A percentile compares a stretch with the other conserved stretches of the same genome.
These are phyloP conservation scores for Acidomyces sp. DNA, from an alignment of 495 filamentous ascomycete genomes.

Conservation along the genomic window DNA sequence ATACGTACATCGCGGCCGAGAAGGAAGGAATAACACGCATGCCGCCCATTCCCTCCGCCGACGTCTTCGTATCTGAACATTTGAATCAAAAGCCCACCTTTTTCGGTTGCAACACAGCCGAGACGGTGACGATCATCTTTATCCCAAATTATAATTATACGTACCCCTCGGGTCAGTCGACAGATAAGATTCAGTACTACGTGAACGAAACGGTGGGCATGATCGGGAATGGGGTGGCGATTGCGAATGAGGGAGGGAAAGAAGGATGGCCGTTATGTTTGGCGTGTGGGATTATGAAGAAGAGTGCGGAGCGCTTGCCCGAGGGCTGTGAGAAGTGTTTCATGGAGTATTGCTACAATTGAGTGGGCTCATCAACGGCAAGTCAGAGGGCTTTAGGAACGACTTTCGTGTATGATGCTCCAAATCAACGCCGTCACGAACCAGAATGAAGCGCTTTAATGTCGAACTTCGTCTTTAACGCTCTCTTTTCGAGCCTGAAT, in stretches of 20 bases:
- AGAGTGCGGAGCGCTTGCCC: conserved; percentile 22
- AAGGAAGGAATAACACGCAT: conserved; percentile 26
- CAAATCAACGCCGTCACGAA: too few species aligned
- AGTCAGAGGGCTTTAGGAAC: too few species aligned
- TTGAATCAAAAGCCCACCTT: conserved; percentile 31
- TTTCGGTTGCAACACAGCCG: conserved; percentile 31
- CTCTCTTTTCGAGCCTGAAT: too few species aligned
- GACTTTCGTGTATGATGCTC: too few species aligned
- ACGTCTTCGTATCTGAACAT: conserved; percentile 25
- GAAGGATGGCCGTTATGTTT: conserved; percentile 28
- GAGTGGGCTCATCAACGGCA: too few species aligned
- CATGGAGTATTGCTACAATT: conserved; percentile 28
- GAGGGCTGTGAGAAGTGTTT: conserved; percentile 30
- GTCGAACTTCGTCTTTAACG: too few species aligned
- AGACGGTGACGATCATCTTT: conserved; percentile 30
- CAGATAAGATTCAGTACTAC: background rate
- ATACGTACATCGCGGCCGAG: conserved; percentile 30
- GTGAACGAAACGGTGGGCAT: background rate
- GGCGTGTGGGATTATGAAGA: conserved; percentile 32
- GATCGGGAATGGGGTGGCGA: conserved; percentile 29
- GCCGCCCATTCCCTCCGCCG: conserved; percentile 30
- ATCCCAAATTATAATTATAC: conserved; percentile 31
- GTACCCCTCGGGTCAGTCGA: conserved; percentile 17
- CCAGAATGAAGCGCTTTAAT: too few species aligned
- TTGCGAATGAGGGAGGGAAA: conserved; percentile 24